phyloP scores from a whole-genome alignment of 805 yeast genomes.

The Spathaspora arborariae region DNA sequence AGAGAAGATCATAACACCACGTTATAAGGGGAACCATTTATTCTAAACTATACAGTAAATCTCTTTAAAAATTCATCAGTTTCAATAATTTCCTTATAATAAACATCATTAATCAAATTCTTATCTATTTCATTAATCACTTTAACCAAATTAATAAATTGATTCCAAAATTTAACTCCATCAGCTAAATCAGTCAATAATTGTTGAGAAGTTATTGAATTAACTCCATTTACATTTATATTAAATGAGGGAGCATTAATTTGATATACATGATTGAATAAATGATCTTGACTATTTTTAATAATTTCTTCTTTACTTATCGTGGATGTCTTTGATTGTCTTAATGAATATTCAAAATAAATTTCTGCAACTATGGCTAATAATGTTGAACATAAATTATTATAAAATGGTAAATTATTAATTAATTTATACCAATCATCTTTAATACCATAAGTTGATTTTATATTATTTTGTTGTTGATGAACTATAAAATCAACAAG shows the following conservation, averaged over 20 bases:
- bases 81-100: conserved; percentile 18
- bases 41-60: conserved; percentile 14
- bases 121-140: conserved; percentile 24
- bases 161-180: conserved; percentile 34
- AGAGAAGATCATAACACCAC: no score
- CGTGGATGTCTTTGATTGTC: conserved; percentile 20
- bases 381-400: conserved; percentile 54
- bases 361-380: conserved; percentile 58
- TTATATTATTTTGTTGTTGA: conserved; percentile 43
- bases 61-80: conserved; percentile 30
- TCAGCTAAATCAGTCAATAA: conserved; percentile 26
- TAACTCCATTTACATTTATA: conserved; percentile 39
- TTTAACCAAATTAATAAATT: conserved; percentile 25
- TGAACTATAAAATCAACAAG: conserved; percentile 47
- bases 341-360: conserved; percentile 43
- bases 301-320: conserved; percentile 23
- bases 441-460: conserved; percentile 39
- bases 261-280: conserved; percentile 35
- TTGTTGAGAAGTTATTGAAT: conserved; percentile 32
- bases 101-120: conserved; percentile 21
- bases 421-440: conserved; percentile 59
- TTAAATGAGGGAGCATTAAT: conserved; percentile 35
- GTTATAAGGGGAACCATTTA: no score
- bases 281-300: conserved; percentile 25
- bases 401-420: conserved; percentile 57